phyloP scores from a whole-genome alignment of 345 rosid genomes.

The Sapria himalayana region DNA sequence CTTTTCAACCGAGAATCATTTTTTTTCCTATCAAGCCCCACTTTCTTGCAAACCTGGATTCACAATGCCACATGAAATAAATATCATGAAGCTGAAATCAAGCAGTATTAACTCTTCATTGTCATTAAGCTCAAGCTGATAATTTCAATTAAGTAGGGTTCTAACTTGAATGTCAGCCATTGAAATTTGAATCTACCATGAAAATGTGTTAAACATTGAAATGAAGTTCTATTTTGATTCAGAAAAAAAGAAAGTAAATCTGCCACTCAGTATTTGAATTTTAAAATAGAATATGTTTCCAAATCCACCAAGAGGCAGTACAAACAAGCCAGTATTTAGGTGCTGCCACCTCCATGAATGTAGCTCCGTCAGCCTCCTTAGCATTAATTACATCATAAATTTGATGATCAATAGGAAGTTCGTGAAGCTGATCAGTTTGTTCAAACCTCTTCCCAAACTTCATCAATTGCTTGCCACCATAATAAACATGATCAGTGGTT shows the following conservation, averaged over 20 bases:
- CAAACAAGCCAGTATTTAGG: constrained; percentile 1
- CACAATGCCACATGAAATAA: constrained; percentile 10
- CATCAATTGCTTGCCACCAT: constrained; percentile 19
- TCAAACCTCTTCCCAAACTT: constrained; percentile 52
- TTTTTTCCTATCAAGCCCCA: constrained; percentile 68
- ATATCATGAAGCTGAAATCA: constrained; percentile 1
- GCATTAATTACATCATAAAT: constrained; percentile 73
- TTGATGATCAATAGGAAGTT: constrained; percentile 70
- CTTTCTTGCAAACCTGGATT: constrained; percentile 65
- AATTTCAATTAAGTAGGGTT: too few relatives aligned
- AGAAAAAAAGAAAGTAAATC: too few relatives aligned
- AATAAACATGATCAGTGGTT: constrained; percentile 4
- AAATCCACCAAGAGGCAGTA: neutral
- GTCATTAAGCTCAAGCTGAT: too few relatives aligned
- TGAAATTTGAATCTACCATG: too few relatives aligned
- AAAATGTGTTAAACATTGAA: too few relatives aligned
- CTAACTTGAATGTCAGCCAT: too few relatives aligned
- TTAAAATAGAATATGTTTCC: too few relatives aligned
- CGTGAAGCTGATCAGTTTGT: constrained; percentile 46
- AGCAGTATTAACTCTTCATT: too few relatives aligned
- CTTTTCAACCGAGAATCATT: constrained; percentile 44
- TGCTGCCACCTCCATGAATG: constrained; percentile 66
- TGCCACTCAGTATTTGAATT: too few relatives aligned
- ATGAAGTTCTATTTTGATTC: too few relatives aligned
- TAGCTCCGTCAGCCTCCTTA: constrained; percentile 49